Conservation (phyloP, 2,329 filamentous ascomycete species). For the Lojkania enalia region DNA sequence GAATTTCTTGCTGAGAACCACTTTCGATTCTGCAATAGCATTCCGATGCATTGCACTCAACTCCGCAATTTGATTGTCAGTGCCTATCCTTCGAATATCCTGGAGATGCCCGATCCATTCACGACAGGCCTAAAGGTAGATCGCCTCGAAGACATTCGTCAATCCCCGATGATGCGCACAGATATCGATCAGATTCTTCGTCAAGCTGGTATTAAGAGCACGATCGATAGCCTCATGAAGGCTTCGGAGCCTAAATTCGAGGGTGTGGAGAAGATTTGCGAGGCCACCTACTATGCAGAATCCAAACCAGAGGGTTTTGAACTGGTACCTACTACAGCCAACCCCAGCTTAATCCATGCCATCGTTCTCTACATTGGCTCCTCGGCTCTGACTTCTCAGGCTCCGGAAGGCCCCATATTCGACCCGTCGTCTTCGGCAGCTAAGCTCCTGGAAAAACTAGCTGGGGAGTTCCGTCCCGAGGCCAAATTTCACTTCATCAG, state of each 20-base stretch:
- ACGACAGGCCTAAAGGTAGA: conserved; percentile 76
- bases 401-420: conserved; percentile 66
- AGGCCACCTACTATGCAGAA: conserved; percentile 67
- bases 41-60: conserved; percentile 83
- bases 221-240: conserved; percentile 57
- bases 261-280: conserved; percentile 73
- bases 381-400: conserved; percentile 65
- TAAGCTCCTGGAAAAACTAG: conserved; percentile 73
- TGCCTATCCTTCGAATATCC: conserved; percentile 70
- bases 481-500: conserved; percentile 81
- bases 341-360: conserved; percentile 74
- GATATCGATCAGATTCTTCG: conserved; percentile 60
- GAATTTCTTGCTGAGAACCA: conserved; percentile 91
- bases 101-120: conserved; percentile 74
- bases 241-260: conserved; percentile 67
- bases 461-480: conserved; percentile 74
- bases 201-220: conserved; percentile 56
- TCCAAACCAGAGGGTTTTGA: conserved; percentile 66
- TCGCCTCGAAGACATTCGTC: conserved; percentile 71
- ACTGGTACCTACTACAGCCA: conserved; percentile 67
- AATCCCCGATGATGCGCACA: conserved; percentile 66
- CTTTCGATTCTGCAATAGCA: conserved; percentile 75
- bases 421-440: conserved; percentile 68
- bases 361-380: conserved; percentile 82
- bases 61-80: conserved; percentile 86